Evolutionary conservation across 257 asterid genomes (phyloP).

Genomic region (Galeopsis tetrahit): DNA sequence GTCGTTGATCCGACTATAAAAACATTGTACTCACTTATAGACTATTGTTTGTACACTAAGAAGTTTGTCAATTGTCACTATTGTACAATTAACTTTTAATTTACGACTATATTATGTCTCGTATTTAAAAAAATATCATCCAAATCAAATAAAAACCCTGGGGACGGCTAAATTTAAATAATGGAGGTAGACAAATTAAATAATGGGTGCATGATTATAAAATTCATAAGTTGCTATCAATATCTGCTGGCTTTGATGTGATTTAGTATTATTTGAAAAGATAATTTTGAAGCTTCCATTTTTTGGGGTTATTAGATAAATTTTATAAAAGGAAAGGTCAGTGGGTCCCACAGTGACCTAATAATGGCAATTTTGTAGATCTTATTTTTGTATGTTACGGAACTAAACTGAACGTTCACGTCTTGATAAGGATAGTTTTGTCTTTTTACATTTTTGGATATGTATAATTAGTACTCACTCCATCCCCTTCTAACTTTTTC

Average conservation of each 20-base stretch:
- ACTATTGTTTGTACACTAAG: no score
- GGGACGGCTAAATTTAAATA: neutral
- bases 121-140: no score
- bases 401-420: neutral
- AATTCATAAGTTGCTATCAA: constrained; percentile 17
- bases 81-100: no score
- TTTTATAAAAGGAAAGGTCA: neutral
- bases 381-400: neutral
- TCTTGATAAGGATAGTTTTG: neutral
- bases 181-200: neutral
- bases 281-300: neutral
- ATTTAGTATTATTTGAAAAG: neutral
- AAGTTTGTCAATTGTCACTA: no score
- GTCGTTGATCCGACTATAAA: no score
- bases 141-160: no score
- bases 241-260: constrained; percentile 17
- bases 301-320: neutral
- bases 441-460: neutral
- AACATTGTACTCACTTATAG: no score
- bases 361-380: neutral
- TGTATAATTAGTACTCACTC: no score
- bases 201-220: neutral
- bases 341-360: neutral
- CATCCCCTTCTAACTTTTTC: no score
- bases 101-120: no score